Evolutionary conservation across 345 rosid genomes (phyloP), one percentile per base, ranked within the genome.

Genomic region (Pugionium dolabratum): DNA sequence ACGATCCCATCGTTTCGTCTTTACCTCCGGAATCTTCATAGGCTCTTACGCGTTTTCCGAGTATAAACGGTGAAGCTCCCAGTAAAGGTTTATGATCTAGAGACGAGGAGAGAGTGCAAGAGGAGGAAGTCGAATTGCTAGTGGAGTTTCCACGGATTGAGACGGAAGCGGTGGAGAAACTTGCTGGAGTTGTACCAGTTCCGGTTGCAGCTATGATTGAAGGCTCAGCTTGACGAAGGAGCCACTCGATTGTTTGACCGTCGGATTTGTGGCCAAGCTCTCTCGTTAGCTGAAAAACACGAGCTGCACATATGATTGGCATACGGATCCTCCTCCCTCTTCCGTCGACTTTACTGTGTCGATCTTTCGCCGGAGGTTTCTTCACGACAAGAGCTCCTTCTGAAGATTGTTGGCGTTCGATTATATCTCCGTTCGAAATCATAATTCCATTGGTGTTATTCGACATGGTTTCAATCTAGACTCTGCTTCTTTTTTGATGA

Each of bases 31-130:
- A 61, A 26, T 85, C 93, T 2, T 85, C 90, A 6, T 89, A 90
- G 5, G 85, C 40, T 68, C 97, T 70, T 26, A 86, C 77, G 1
- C 99, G 83, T 78, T 94, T 94, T 2, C 99, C 97, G 4, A 94
- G 90, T 51, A 90, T 83, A 73, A 94, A 93, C 28, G 96, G 96
- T 0, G 94, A 61, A 42, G 88, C 79, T 0, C 91, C 86, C 10
- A 85, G 74, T 7, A 85, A 57, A 10, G 96, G 94, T 70, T 90
- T 88, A 35, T 83, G 91, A 63, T 90, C 94, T 59, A 88, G 67
- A 9, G 71, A 54, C 0, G 82, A 69, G 4, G 83, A 59, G 3
- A 76, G 71, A 26, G 67, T 41, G 7, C 74, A 45, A 3, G 73
- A 55, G 0, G 85, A 58, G 8, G 82, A 69, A 1, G 83, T 62